Evolutionary conservation across 2,329 filamentous ascomycete species (phyloP), one percentile per base, ranked within the genome.

Genomic region (Ascosphaera aggregata): DNA sequence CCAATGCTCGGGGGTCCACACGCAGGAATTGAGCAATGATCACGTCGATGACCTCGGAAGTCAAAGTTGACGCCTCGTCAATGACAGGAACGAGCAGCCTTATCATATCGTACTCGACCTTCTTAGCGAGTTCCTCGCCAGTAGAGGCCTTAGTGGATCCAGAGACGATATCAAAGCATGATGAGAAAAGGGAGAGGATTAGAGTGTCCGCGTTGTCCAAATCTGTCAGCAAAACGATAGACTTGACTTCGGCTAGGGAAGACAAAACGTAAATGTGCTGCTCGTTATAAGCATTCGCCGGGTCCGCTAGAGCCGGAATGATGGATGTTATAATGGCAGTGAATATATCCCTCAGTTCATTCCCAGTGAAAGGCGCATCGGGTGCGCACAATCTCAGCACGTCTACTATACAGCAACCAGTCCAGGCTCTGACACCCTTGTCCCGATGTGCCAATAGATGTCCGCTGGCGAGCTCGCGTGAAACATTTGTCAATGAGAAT

Each of bases 331-430:
- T 72, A 53, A 94, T 82, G 44, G 93, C 71, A 19, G 75, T 77
- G 62, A 95, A 98, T 54, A 95, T 86, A 59, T 92, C 84, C 82
- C 91, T 93, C 45, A 95, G 67, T 61, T 95, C 85, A 43, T 79
- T 73, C 32, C 72, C 73, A 18, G 82, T 91, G 58, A 92, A 95
- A 15, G 89, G 89, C 54, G 89, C 89, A 65, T 95, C 77, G 0
- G 89, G 89, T 19, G 89, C 89, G 59, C 82, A 93, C 41, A 98
- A 68, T 49, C 80, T 77, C 53, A 98, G 70, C 47, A 98, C 79
- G 55, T 98, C 89, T 40, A 94, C 84, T 43, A 95, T 66, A 55
- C 85, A 95, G 51, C 80, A 80, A 34, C 84, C 76, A 22, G 80
- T 72, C 63, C 79, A 93, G 18, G 89, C 86, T 56, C 80, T 78